A percentile compares a stretch with the other conserved stretches of the same genome.
Conservation (phyloP, 768 basidiomycete genomes). For the Tulasnella sp. region DNA sequence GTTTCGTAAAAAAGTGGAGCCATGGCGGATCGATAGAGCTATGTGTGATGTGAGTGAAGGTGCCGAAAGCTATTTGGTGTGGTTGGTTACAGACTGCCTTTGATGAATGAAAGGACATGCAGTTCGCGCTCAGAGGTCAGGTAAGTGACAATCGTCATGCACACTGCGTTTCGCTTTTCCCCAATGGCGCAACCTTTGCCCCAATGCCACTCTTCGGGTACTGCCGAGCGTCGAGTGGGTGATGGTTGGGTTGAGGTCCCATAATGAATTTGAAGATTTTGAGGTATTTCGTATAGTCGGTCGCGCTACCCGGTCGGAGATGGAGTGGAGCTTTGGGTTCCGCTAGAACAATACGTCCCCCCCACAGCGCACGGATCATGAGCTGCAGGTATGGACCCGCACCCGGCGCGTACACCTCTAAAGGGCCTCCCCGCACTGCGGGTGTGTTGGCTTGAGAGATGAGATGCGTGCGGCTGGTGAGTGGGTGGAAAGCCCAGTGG, state of each 20-base stretch:
- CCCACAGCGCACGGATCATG: background rate
- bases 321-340: background rate
- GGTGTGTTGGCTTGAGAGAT: background rate
- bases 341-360: too few relatives aligned
- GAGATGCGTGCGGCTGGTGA: background rate
- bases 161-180: background rate
- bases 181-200: background rate
- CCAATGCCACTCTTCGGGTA: background rate
- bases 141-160: background rate
- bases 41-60: background rate
- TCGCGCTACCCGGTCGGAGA: background rate
- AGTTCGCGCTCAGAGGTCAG: background rate
- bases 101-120: background rate
- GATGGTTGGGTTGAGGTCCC: background rate
- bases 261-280: background rate
- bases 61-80: background rate
- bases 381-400: background rate
- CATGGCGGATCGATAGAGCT: background rate
- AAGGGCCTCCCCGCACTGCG: background rate
- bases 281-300: background rate
- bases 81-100: background rate
- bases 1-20: background rate
- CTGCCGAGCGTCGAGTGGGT: background rate
- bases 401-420: background rate
- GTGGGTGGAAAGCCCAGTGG: background rate